Percentiles rank a stretch among this genome's conserved stretches.
phyloP scores from a whole-genome alignment of 2,329 filamentous ascomycete genomes.

The Colletotrichum nymphaeae region DNA sequence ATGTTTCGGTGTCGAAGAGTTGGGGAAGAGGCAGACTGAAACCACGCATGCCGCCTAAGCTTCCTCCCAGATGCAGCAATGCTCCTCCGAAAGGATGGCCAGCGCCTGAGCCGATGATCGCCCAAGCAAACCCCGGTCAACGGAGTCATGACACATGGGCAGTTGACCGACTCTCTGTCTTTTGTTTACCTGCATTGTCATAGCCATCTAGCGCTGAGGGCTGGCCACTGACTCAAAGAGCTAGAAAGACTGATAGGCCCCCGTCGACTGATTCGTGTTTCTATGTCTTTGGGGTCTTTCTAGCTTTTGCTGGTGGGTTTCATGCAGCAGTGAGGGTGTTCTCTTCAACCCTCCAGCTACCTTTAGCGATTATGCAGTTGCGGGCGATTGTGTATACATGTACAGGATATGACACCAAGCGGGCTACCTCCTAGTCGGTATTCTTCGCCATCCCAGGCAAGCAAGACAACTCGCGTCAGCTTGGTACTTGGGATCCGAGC shows the following conservation, averaged over 20 bases:
- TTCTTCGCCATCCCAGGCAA: conserved; percentile 2
- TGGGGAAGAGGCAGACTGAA: conserved; percentile 26
- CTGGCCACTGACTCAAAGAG: conserved; percentile 25
- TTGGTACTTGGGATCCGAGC: not conserved
- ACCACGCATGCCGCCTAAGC: conserved; percentile 22
- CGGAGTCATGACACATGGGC: conserved; percentile 29
- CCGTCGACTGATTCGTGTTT: conserved; percentile 30
- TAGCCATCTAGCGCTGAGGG: conserved; percentile 6
- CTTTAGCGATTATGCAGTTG: not conserved
- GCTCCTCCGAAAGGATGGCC: conserved; percentile 7
- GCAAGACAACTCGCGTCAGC: conserved; percentile 12
- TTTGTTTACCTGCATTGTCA: conserved; percentile 1
- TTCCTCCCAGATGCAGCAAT: conserved; percentile 29
- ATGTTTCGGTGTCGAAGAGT: conserved; percentile 22
- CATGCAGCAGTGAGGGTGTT: conserved; percentile 34
- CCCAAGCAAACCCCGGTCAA: conserved; percentile 27
- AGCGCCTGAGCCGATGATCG: conserved; percentile 19
- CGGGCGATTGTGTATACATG: not conserved
- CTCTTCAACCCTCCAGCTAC: not conserved
- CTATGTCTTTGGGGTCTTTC: not conserved
- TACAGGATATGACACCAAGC: not conserved
- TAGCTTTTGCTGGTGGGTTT: conserved; percentile 33
- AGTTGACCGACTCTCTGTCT: conserved; percentile 24
- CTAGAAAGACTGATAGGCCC: conserved; percentile 15
- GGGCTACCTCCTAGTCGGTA: no score